Evolutionary conservation across 805 yeast genomes (phyloP).

Genomic region (Lipomyces orientalis): DNA sequence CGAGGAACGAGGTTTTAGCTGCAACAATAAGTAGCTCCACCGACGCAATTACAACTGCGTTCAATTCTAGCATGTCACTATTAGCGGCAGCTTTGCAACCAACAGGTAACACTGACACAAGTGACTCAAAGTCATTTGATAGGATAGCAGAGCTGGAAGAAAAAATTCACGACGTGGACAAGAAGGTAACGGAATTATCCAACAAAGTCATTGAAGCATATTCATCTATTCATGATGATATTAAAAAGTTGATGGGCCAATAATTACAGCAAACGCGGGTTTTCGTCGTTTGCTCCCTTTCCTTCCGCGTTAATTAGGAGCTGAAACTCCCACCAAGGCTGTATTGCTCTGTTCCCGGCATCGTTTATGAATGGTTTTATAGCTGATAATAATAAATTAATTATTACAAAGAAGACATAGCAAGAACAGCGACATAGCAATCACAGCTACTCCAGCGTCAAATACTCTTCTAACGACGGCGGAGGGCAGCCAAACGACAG

Average conservation of each 20-base stretch:
- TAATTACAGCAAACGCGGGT: too few species aligned
- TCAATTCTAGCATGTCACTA: background rate
- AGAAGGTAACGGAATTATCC: background rate
- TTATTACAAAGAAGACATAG: too few species aligned
- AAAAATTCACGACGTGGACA: background rate
- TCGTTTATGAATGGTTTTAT: too few species aligned
- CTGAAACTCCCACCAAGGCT: too few species aligned
- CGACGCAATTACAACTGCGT: background rate
- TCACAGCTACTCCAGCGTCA: too few species aligned
- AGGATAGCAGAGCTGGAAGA: background rate
- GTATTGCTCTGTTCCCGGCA: too few species aligned
- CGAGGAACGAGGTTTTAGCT: background rate
- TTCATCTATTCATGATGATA: background rate
- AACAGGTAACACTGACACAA: background rate
- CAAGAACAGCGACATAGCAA: too few species aligned
- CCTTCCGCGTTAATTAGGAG: too few species aligned
- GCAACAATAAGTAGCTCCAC: background rate
- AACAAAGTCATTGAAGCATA: background rate
- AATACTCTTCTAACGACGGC: too few species aligned
- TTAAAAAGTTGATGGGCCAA: background rate
- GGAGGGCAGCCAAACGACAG: too few species aligned
- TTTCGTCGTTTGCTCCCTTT: too few species aligned
- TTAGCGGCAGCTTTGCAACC: background rate
- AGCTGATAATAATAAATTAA: too few species aligned
- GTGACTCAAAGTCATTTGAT: background rate